Conservation (phyloP, 2,329 filamentous ascomycete genomes). For the Colletotrichum limetticola region DNA sequence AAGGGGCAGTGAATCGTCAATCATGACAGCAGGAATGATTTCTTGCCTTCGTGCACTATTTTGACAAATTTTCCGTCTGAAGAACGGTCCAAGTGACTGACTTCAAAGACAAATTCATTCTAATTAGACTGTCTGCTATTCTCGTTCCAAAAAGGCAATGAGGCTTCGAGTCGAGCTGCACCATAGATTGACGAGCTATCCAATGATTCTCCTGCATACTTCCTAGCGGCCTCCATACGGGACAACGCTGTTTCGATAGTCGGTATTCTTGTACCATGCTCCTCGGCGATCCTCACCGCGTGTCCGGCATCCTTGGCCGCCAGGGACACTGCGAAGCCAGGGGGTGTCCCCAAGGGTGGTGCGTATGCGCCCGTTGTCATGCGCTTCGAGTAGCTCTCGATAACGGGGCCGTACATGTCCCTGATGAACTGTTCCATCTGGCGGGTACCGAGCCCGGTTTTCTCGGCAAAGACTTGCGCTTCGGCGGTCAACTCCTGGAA, state of each 20-base stretch:
- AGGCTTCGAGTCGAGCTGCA: constrained; percentile 23
- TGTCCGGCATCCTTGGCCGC: constrained; percentile 27
- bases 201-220: constrained; percentile 24
- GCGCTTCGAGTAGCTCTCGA: constrained; percentile 41
- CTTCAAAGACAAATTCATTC: background rate
- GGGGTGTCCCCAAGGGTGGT: constrained; percentile 33
- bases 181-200: constrained; percentile 29
- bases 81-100: too few species aligned
- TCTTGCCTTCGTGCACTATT: too few species aligned
- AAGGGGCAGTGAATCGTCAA: too few species aligned
- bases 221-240: constrained; percentile 22
- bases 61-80: too few species aligned
- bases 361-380: constrained; percentile 43
- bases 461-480: constrained; percentile 45
- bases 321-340: constrained; percentile 26
- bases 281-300: constrained; percentile 24
- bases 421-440: constrained; percentile 42
- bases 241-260: constrained; percentile 25
- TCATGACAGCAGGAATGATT: too few species aligned
- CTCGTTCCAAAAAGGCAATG: constrained; percentile 31
- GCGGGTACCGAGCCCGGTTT: constrained; percentile 39
- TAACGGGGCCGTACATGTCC: constrained; percentile 42
- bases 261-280: constrained; percentile 17
- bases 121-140: constrained; percentile 24
- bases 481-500: constrained; percentile 43